Conservation (phyloP, 768 basidiomycete species). For the Kwoniella newhampshirensis region DNA sequence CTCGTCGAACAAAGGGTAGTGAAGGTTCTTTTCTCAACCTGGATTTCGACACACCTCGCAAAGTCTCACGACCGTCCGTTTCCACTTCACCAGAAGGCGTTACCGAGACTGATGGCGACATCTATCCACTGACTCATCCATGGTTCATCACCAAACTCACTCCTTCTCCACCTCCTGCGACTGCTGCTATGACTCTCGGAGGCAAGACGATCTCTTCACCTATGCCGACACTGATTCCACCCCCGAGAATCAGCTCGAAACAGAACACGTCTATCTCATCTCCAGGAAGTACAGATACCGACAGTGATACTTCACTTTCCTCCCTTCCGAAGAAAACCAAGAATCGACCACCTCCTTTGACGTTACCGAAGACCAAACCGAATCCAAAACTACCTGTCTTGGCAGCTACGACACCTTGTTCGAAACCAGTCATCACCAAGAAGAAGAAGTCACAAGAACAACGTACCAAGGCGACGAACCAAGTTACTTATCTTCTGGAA, state of each 20-base stretch:
- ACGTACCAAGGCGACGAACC: too few relatives aligned
- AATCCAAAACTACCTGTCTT: constrained; percentile 22
- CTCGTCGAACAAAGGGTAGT: not conserved
- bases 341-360: constrained; percentile 33
- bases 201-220: constrained; percentile 11
- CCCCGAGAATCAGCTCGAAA: constrained; percentile 16
- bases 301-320: constrained; percentile 1
- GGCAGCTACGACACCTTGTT: constrained; percentile 9
- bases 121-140: constrained; percentile 1
- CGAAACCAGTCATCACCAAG: not conserved
- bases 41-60: constrained; percentile 2
- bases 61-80: not conserved
- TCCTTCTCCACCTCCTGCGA: constrained; percentile 2
- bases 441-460: too few relatives aligned
- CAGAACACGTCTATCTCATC: not conserved
- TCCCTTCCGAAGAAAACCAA: constrained; percentile 5
- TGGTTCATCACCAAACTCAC: constrained; percentile 9
- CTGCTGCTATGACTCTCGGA: too few relatives aligned
- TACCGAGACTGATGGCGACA: not conserved
- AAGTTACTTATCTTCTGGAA: too few relatives aligned
- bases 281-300: not conserved
- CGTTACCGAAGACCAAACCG: constrained; percentile 21
- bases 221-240: constrained; percentile 13
- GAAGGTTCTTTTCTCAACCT: constrained; percentile 18
- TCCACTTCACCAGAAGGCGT: not conserved